These are phyloP conservation scores for Brasenia schreberi DNA, from an alignment of 164 flowering plant species.

Conservation along the genomic window DNA sequence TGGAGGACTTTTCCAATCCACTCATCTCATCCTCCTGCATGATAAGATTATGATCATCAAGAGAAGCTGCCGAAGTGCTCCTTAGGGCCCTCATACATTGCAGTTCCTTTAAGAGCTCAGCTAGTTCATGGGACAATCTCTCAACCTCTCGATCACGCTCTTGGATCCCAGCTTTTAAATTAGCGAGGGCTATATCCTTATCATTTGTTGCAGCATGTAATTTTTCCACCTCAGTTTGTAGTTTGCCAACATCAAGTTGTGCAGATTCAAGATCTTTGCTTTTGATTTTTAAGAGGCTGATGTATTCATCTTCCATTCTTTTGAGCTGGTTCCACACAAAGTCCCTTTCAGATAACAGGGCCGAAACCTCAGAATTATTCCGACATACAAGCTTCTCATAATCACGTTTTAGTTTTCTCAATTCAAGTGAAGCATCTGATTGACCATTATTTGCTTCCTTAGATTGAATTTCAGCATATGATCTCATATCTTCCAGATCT, in stretches of 20 bases:
- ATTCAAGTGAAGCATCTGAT: constrained; percentile 13
- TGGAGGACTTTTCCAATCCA: too few species aligned
- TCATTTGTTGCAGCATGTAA: constrained; percentile 33
- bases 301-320: constrained; percentile 35
- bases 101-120: neutral
- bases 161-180: constrained; percentile 28
- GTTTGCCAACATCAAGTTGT: constrained; percentile 31
- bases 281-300: constrained; percentile 26
- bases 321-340: constrained; percentile 74
- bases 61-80: too few species aligned
- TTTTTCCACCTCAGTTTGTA: constrained; percentile 36
- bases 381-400: constrained; percentile 36
- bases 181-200: constrained; percentile 38
- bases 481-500: neutral
- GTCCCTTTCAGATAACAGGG: constrained; percentile 50
- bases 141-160: constrained; percentile 34
- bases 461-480: neutral
- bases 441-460: neutral
- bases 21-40: too few species aligned
- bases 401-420: constrained; percentile 34
- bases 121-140: constrained; percentile 37
- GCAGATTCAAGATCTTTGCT: constrained; percentile 33
- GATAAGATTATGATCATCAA: too few species aligned
- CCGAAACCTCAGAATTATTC: constrained; percentile 43
- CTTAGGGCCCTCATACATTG: too few species aligned